Evolutionary conservation across 2,329 filamentous ascomycete species (phyloP), one percentile per base, ranked within the genome.

Genomic region (Fusarium sp.): DNA sequence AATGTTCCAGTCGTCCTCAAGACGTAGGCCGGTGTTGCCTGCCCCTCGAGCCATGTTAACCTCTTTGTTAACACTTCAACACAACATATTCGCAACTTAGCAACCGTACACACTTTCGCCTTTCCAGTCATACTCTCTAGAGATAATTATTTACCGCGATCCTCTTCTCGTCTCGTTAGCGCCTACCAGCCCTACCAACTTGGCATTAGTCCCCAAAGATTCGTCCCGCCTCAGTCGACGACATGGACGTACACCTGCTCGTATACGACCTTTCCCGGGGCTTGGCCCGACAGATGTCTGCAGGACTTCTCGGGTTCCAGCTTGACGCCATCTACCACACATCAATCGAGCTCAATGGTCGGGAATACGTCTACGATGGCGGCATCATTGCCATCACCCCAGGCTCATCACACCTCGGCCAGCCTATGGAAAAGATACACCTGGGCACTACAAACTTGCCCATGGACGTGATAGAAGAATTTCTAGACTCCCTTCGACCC

Each of bases 321-420:
- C 92, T 97, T 54, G 95, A 98, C 79, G 96, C 96, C 58, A 89
- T 99, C 58, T 98, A 98, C 73, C 96, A 99, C 79, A 98, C 96
- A 0, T 93, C 94, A 0, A 89, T 99, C 58, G 90, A 97, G 42
- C 84, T 98, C 38, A 87, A 89, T 57, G 90, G 90, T n/a, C 86
- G 91, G 55, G 96, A 99, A 80, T 97, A 97, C 79, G 88, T 95
- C 74, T 98, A 94, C 73, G 95, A 97, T 65, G 90, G 92, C 60
- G 93, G 93, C 60, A 91, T 98, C 57, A 92, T 97, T 74, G 89
- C 90, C 58, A 93, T 95, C 65, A 81, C 83, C 9, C 93, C 96
- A 0, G 94, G 94, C 1, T 86, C 87, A 10, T 97, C 93, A 1
- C 95, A 98, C 77, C 90, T 97, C 74, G 96, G 95, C 6, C 85